Base-by-base conservation (phyloP, 129 eudicot genomes). In the Erigeron canadensis region DNA sequence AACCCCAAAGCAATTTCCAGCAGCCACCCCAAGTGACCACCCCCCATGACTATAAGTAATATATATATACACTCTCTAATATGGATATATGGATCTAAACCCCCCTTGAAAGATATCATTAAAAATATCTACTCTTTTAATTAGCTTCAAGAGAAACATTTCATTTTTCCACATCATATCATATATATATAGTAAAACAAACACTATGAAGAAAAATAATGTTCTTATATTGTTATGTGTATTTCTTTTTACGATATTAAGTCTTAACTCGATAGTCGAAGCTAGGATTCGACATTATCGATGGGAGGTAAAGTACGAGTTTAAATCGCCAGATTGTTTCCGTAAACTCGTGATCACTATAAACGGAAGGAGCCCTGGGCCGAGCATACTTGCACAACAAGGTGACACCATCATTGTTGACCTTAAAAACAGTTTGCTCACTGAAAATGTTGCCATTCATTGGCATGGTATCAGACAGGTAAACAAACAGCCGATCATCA, bases 381-480 rank as follows among this genome's bases (percentile, higher is more conserved):
- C 97, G 1, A 78, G 87, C 5, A 94, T 94, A 62, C 5, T 50
- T 5, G 99, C 97, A 0, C 76, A 77, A 15, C 87, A 54, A 62
- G 90, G 90, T 6, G 99, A 94, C 72, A 87, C 94, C 38, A 43
- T 90, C 28, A 77, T 90, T 17, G 91, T 94, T 10, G 85, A 94
- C 79, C 84, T 90, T 67, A 85, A 70, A 18, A 90, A 94, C 82
- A 86, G 85, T 53, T 63, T 94, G 82, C n/a, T 80, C 12, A 94
- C 99, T 2, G 99, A 94, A 63, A 84, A 84, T 73, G 87, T 86
- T 44, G 93, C 96, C 2, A 82, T 94, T 43, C 99, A 94, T 67
- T 90, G 97, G 99, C 99, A 94, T 57, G 97, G 94, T 7, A 94
- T 94, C 38, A 63, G 96, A 80, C 99, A 94, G 94, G 96, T 94